Evolutionary conservation across 2,329 filamentous ascomycete species (phyloP).

Genomic region (Raffaelea ambrosiae): DNA sequence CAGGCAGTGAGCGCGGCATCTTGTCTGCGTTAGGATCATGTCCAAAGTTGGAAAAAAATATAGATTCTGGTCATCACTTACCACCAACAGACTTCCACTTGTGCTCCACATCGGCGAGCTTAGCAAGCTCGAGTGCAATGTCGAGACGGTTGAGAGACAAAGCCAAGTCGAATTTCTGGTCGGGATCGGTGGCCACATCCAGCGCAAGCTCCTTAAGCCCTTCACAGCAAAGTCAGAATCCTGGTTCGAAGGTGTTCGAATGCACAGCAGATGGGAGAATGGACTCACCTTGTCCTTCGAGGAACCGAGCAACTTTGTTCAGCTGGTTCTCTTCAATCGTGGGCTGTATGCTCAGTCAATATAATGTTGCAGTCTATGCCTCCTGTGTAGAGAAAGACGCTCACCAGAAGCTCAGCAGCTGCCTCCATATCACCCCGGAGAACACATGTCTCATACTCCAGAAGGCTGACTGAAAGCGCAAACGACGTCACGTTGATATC

Average conservation of each 20-base stretch:
- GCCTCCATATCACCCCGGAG: slow-evolving; percentile 89
- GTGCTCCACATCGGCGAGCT: slow-evolving; percentile 79
- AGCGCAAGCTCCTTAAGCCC: slow-evolving; percentile 75
- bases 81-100: slow-evolving; percentile 93
- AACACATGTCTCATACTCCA: slow-evolving; percentile 95
- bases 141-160: slow-evolving; percentile 75
- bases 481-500: slow-evolving; percentile 90
- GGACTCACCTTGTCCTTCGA: slow-evolving; percentile 86
- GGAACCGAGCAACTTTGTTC: slow-evolving; percentile 95
- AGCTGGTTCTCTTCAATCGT: slow-evolving; percentile 87
- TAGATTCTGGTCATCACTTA: background rate
- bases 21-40: too few relatives aligned
- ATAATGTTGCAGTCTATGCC: too few relatives aligned
- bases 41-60: background rate
- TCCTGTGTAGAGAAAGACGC: background rate
- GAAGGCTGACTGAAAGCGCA: slow-evolving; percentile 78
- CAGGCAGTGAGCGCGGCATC: slow-evolving; percentile 81
- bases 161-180: slow-evolving; percentile 94
- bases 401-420: slow-evolving; percentile 67
- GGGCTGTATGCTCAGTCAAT: slow-evolving; percentile 20
- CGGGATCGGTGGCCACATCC: slow-evolving; percentile 86
- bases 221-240: background rate
- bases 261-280: too few relatives aligned
- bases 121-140: slow-evolving; percentile 76
- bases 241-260: too few relatives aligned